These are phyloP conservation scores for Trichophyton rubrum DNA, from an alignment of 2,329 filamentous ascomycete species.

Conservation along the genomic window DNA sequence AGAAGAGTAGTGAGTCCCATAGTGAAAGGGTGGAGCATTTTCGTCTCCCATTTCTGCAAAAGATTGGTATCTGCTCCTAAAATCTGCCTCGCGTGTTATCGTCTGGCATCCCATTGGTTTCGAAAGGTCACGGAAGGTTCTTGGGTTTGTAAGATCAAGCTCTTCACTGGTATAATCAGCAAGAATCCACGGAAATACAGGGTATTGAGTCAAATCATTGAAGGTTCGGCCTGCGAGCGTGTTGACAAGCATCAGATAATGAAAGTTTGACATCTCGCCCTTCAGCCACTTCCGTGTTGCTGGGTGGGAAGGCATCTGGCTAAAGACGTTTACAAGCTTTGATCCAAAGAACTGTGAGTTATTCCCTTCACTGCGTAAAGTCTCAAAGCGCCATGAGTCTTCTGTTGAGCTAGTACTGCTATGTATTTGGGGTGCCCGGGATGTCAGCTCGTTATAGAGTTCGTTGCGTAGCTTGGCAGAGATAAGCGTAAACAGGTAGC, in stretches of 20 bases:
- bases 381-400: constrained; percentile 84
- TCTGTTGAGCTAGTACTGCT: constrained; percentile 64
- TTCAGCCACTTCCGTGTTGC: constrained; percentile 81
- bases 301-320: constrained; percentile 66
- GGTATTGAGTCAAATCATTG: constrained; percentile 96
- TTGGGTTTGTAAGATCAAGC: constrained; percentile 71
- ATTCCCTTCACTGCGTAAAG: constrained; percentile 56
- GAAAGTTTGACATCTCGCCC: constrained; percentile 95
- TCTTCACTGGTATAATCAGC: constrained; percentile 94
- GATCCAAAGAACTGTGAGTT: constrained; percentile 60
- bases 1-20: constrained; percentile 96
- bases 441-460: constrained; percentile 61
- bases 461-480: constrained; percentile 64
- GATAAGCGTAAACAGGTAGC: constrained; percentile 80
- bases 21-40: constrained; percentile 72
- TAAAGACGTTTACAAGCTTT: constrained; percentile 87
- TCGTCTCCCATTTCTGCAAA: constrained; percentile 81
- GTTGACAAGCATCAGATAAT: constrained; percentile 97
- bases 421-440: constrained; percentile 68
- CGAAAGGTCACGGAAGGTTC: constrained; percentile 76
- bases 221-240: constrained; percentile 95
- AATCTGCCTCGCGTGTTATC: constrained; percentile 59
- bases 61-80: constrained; percentile 70
- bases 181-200: constrained; percentile 93
- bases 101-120: constrained; percentile 96